Evolutionary conservation across 768 basidiomycete species (phyloP), one percentile per base, ranked within the genome.

Genomic region (Pleurotus tuoliensis): DNA sequence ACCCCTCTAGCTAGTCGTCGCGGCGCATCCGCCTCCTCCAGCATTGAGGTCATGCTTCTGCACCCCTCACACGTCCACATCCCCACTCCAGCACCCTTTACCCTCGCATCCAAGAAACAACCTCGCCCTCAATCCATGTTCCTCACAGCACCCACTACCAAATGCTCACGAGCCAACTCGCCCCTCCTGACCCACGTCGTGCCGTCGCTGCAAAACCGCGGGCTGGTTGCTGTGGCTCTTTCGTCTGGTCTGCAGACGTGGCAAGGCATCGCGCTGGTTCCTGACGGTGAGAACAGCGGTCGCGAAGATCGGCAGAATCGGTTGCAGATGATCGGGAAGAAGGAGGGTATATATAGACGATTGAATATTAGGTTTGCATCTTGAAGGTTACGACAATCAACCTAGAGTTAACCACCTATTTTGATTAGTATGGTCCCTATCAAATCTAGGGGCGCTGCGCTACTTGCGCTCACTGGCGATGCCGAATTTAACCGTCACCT

Each of bases 401-500:
- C 18, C 37, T 25, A 27, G 8, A 34, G 8, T 9, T 34, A 4
- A 34, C 30, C 9, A 9, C 30, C 30, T 34, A 34, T 34, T 11
- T 30, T 44, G 51, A 71, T 22, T 39, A 78, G 83, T 56, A 55
- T 82, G 25, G 71, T 76, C 12, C 78, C 84, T 2, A 61, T 74
- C 50, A 77, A 78, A 55, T 79, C 78, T 1, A 72, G 72, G 5
- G 82, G 82, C 15, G 77, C 84, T 0, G 81, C 82, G 0, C 67
- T 81, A 24, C 68, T 89, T 34, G 61, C 73, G 11, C 62, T 81
- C 18, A 89, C 87, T 1, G 87, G 87, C 7, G 84, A 87, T 62
- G 41, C 47, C 0, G 72, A 74, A 22, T 85, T 86, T 63, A 67
- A 70, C 41, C 67, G 71, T 48, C 69, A 76, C 41, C 58, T 82